A percentile compares a stretch with the other conserved stretches of the same genome.
phyloP scores from a whole-genome alignment of 2,329 filamentous ascomycete genomes.

The Phialemonium atrogriseum region DNA sequence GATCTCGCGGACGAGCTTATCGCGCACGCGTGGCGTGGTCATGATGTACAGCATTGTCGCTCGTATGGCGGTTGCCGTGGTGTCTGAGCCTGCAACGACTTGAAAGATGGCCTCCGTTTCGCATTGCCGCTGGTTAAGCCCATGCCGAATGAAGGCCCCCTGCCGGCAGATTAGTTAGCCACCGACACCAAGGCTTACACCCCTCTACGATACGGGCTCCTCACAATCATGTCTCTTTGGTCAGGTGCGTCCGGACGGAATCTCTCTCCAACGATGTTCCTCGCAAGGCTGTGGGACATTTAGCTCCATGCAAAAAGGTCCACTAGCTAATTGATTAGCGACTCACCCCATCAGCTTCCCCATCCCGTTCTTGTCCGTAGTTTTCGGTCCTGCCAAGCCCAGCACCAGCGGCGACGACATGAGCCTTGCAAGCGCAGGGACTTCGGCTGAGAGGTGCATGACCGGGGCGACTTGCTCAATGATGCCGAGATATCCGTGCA shows the following conservation, averaged over 20 bases:
- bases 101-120: constrained; percentile 11
- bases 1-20: constrained; percentile 3
- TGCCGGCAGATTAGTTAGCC: constrained; percentile 5
- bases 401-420: constrained; percentile 20
- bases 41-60: constrained; percentile 3
- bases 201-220: constrained; percentile 4
- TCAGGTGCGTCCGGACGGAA: constrained; percentile 31
- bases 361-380: constrained; percentile 19
- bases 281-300: constrained; percentile 37
- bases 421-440: constrained; percentile 31
- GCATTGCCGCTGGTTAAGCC: constrained; percentile 9
- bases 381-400: constrained; percentile 25
- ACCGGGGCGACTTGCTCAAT: constrained; percentile 13
- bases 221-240: constrained; percentile 40
- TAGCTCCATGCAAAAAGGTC: background rate
- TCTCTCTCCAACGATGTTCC: constrained; percentile 32
- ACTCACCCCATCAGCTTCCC: constrained; percentile 20
- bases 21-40: background rate
- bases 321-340: background rate
- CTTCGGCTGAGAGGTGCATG: constrained; percentile 16
- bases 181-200: constrained; percentile 7
- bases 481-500: constrained; percentile 32
- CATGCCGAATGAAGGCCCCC: constrained; percentile 11
- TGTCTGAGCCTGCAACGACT: constrained; percentile 18
- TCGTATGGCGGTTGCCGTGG: constrained; percentile 2